phyloP scores from a whole-genome alignment of 202 grass and related monocot species.

The Saccharum hybrid region DNA sequence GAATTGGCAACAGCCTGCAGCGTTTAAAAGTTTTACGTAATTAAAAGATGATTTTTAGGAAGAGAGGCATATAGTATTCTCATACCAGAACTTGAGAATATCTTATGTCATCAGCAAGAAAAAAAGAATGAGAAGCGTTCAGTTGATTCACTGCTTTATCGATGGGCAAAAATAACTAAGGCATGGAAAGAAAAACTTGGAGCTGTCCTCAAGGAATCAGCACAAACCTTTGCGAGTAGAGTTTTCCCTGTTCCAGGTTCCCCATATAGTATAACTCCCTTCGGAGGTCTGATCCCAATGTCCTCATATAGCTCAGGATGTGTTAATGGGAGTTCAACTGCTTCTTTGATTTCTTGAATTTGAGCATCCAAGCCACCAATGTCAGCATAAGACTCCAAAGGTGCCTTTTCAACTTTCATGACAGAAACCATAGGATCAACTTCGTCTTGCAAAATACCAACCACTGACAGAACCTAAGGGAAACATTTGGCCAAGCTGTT shows the following conservation, averaged over 20 bases:
- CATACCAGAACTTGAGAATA: background rate
- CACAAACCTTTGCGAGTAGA: conserved; percentile 79
- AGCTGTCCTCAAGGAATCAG: background rate
- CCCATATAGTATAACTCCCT: conserved; percentile 94
- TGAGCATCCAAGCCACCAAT: conserved; percentile 95
- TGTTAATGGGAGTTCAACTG: conserved; percentile 89
- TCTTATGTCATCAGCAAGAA: background rate
- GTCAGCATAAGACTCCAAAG: conserved; percentile 92
- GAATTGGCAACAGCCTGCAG: conserved; percentile 94
- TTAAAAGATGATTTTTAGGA: background rate
- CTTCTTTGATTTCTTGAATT: conserved; percentile 98
- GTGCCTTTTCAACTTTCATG: conserved; percentile 98
- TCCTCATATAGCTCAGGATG: conserved; percentile 96
- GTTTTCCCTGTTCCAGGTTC: conserved; percentile 90
- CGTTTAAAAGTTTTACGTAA: conserved; percentile 6
- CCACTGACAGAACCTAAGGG: conserved; percentile 81
- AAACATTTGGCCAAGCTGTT: conserved; percentile 2
- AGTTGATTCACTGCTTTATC: conserved; percentile 13
- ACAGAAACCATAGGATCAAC: conserved; percentile 98
- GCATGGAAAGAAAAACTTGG: conserved; percentile 12
- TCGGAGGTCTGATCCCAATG: conserved; percentile 92
- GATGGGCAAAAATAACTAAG: background rate
- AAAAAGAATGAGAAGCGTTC: background rate
- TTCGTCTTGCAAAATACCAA: conserved; percentile 90
- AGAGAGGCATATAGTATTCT: background rate